A percentile compares a stretch with the other conserved stretches of the same genome.
phyloP scores from a whole-genome alignment of 345 rosid species.

The Citrus australasica region DNA sequence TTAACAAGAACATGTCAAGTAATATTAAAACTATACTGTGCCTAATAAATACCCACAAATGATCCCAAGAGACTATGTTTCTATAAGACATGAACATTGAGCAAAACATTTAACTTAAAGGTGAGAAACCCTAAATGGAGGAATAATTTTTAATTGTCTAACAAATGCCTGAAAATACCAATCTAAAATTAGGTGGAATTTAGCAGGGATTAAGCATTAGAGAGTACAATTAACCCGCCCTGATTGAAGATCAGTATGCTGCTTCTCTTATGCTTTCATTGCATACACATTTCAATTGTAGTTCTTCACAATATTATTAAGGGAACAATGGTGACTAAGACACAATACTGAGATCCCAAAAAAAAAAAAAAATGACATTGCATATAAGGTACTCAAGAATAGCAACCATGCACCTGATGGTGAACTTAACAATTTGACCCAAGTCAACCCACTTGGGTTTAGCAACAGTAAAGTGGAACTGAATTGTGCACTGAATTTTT shows the following conservation, averaged over 20 bases:
- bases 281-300: neutral
- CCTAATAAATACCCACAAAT: neutral
- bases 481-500: neutral
- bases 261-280: neutral
- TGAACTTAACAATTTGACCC: neutral
- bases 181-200: neutral
- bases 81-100: neutral
- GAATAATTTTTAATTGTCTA: neutral
- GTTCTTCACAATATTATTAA: neutral
- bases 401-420: neutral
- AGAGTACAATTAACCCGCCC: neutral
- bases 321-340: neutral
- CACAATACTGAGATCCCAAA: neutral
- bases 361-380: neutral
- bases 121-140: neutral
- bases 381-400: neutral
- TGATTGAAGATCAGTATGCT: neutral
- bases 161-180: neutral
- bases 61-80: neutral
- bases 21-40: neutral
- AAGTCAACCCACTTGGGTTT: neutral
- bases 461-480: neutral
- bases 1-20: neutral
- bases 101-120: neutral
- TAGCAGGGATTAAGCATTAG: neutral